Conservation (phyloP, 176 grass and related monocot genomes). For the Oryza glumipatula region DNA sequence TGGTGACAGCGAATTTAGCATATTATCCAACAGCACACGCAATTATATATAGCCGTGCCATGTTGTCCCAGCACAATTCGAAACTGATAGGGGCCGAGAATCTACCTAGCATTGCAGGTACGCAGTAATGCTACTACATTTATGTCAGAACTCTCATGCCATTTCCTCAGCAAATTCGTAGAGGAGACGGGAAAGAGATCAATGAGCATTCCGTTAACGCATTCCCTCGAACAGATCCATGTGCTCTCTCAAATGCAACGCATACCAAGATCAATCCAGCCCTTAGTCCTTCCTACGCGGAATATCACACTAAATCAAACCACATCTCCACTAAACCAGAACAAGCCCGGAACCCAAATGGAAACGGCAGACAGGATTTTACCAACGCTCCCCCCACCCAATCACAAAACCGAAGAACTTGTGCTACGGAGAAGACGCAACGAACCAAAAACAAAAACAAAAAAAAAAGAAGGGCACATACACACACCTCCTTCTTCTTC, state of each 20-base stretch:
- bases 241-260: conserved; percentile 13
- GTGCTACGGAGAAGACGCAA: conserved; percentile 28
- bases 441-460: conserved; percentile 49
- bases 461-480: conserved; percentile 21
- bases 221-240: conserved; percentile 21
- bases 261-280: conserved; percentile 32
- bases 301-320: conserved; percentile 1
- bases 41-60: not conserved
- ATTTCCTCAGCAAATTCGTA: not conserved
- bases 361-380: not conserved
- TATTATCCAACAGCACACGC: not conserved
- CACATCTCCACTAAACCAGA: not conserved
- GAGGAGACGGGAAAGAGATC: not conserved
- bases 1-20: not conserved
- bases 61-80: not conserved
- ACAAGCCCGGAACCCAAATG: not conserved
- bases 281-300: not conserved
- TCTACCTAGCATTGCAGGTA: conserved; percentile 12
- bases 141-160: not conserved
- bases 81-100: conserved; percentile 22
- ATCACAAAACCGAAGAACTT: conserved; percentile 16
- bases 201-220: not conserved
- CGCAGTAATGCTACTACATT: not conserved
- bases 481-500: conserved; percentile 96
- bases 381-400: not conserved